Conservation (phyloP, 2,329 filamentous ascomycete genomes). For the Ciborinia camelliae region DNA sequence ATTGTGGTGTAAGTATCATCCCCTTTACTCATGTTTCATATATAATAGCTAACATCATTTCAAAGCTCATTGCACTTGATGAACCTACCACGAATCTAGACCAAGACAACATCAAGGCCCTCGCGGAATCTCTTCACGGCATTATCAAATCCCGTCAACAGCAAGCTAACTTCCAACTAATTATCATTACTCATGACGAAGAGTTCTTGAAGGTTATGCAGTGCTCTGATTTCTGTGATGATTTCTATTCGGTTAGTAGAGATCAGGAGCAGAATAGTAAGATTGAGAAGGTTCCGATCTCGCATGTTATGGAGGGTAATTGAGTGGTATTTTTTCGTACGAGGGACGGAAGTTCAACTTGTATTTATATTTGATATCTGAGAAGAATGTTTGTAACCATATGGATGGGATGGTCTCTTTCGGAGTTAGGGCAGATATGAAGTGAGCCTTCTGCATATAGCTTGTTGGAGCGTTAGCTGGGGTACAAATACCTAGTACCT, state of each 20-base stretch:
- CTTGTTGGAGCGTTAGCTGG: not conserved
- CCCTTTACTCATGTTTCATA: not conserved
- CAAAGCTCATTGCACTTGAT: conserved; percentile 82
- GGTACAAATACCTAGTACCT: not conserved
- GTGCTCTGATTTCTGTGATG: conserved; percentile 87
- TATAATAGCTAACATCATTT: not conserved
- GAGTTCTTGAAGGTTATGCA: conserved; percentile 93
- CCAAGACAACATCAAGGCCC: conserved; percentile 85
- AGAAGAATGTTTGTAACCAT: not conserved
- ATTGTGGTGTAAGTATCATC: conserved; percentile 65
- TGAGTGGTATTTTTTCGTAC: not conserved
- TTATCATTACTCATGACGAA: conserved; percentile 98
- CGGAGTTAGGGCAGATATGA: not conserved
- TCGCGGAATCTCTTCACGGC: conserved; percentile 78
- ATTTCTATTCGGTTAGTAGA: conserved; percentile 82
- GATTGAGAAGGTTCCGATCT: conserved; percentile 54
- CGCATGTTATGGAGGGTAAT: conserved; percentile 15
- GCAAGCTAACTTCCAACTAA: conserved; percentile 94
- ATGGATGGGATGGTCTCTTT: not conserved
- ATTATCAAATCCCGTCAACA: conserved; percentile 81
- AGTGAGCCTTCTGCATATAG: not conserved
- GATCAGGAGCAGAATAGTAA: conserved; percentile 83
- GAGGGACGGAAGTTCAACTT: not conserved
- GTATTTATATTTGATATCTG: not conserved
- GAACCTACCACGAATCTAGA: conserved; percentile 98